These are phyloP conservation scores for Candida tetrigidarum DNA, from an alignment of 1,139 yeast species.

Conservation along the genomic window DNA sequence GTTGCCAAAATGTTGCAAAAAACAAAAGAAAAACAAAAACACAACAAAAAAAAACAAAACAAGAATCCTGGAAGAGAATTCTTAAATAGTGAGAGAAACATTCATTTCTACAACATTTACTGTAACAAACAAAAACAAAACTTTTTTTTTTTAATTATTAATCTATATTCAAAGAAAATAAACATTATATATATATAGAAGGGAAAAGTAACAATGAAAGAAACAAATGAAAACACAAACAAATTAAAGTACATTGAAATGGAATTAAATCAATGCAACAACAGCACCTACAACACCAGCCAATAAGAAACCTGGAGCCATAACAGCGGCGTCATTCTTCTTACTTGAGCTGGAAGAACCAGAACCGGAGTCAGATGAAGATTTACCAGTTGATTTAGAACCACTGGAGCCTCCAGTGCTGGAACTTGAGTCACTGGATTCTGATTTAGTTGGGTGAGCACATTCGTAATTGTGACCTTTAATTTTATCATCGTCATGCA, in stretches of 20 bases:
- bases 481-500: constrained; percentile 36
- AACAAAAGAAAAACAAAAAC: not conserved
- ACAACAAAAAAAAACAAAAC: not conserved
- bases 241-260: not conserved
- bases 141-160: not conserved
- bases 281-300: constrained; percentile 9
- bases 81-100: no score
- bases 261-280: constrained; percentile 8
- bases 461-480: constrained; percentile 53
- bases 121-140: not conserved
- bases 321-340: constrained; percentile 10
- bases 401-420: constrained; percentile 11
- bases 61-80: no score
- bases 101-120: no score
- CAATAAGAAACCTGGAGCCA: constrained; percentile 12
- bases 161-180: not conserved
- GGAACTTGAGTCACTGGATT: not conserved
- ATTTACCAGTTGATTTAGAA: constrained; percentile 9
- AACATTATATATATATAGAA: not conserved
- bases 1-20: constrained; percentile 1
- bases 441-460: constrained; percentile 35
- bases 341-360: constrained; percentile 16
- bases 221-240: not conserved
- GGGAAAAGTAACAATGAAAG: not conserved
- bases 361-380: constrained; percentile 11